These are phyloP conservation scores for Lipomyces sp. DNA, from an alignment of 805 yeast species.

Conservation along the genomic window DNA sequence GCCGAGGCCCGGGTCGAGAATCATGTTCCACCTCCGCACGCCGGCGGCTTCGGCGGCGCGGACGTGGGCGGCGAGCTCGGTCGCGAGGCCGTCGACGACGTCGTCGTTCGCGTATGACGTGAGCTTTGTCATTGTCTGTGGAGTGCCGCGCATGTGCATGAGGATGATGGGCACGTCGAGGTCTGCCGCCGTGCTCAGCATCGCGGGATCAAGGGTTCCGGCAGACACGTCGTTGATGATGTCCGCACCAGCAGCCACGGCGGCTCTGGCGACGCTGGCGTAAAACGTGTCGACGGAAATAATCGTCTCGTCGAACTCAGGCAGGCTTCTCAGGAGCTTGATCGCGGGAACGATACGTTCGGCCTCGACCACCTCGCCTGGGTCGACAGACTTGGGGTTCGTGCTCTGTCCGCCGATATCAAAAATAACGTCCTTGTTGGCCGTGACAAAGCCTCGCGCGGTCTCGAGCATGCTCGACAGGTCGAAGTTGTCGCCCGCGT, in stretches of 20 bases:
- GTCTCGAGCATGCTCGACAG: constrained; percentile 42
- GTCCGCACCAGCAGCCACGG: constrained; percentile 77
- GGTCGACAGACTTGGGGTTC: constrained; percentile 72
- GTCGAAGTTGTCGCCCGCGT: constrained; percentile 57
- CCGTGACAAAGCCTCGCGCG: constrained; percentile 48
- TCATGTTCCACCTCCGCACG: constrained; percentile 82
- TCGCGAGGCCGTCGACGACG: constrained; percentile 55
- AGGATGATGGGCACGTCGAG: constrained; percentile 68
- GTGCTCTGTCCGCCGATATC: constrained; percentile 97
- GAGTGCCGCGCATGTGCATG: constrained; percentile 82
- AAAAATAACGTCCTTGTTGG: constrained; percentile 66
- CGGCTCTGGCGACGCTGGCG: constrained; percentile 64
- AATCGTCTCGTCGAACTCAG: constrained; percentile 43
- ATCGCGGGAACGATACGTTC: constrained; percentile 68
- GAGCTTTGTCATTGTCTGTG: constrained; percentile 63
- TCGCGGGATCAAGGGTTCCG: constrained; percentile 64
- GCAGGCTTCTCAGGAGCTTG: constrained; percentile 50
- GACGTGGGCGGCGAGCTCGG: constrained; percentile 61
- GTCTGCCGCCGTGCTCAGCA: constrained; percentile 67
- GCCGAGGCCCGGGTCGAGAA: constrained; percentile 93
- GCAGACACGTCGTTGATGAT: constrained; percentile 88
- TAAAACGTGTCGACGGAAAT: constrained; percentile 90
- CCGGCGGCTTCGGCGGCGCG: constrained; percentile 58
- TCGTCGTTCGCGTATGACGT: constrained; percentile 47
- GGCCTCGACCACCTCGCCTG: constrained; percentile 63